Evolutionary conservation across 1,284 basidiomycete species (phyloP).

Genomic region (Ceratobasidium sp.): DNA sequence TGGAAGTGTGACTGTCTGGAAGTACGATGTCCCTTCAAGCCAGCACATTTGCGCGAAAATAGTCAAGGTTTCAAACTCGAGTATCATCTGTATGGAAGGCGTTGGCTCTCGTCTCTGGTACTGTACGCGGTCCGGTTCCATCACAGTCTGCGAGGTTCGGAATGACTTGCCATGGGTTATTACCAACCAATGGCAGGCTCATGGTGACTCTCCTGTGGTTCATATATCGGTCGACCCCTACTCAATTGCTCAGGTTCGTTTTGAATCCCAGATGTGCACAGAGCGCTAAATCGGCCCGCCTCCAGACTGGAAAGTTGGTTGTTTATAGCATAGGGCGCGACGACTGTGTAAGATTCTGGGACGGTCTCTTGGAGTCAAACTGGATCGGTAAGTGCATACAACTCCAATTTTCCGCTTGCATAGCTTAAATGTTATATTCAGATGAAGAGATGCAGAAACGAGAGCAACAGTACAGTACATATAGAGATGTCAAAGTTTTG

Average conservation of each 20-base stretch:
- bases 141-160: conserved; percentile 82
- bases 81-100: conserved; percentile 81
- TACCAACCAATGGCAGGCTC: conserved; percentile 91
- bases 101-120: conserved; percentile 87
- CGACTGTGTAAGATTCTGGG: conserved; percentile 83
- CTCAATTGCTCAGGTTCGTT: conserved; percentile 70
- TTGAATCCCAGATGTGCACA: not conserved
- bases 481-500: conserved; percentile 81
- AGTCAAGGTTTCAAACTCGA: conserved; percentile 80
- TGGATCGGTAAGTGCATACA: conserved; percentile 76
- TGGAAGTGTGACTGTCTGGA: conserved; percentile 86
- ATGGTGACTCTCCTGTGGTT: conserved; percentile 80
- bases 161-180: conserved; percentile 77
- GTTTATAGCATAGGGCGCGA: conserved; percentile 86
- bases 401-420: conserved; percentile 35
- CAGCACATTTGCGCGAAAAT: conserved; percentile 70
- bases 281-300: not conserved
- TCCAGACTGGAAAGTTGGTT: conserved; percentile 62
- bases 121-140: conserved; percentile 81
- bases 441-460: conserved; percentile 79
- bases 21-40: conserved; percentile 18
- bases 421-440: conserved; percentile 50
- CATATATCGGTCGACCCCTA: conserved; percentile 76
- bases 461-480: conserved; percentile 81
- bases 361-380: conserved; percentile 84